Evolutionary conservation across 2,329 filamentous ascomycete genomes (phyloP), one percentile per base, ranked within the genome.

Genomic region (Botrytis porri): DNA sequence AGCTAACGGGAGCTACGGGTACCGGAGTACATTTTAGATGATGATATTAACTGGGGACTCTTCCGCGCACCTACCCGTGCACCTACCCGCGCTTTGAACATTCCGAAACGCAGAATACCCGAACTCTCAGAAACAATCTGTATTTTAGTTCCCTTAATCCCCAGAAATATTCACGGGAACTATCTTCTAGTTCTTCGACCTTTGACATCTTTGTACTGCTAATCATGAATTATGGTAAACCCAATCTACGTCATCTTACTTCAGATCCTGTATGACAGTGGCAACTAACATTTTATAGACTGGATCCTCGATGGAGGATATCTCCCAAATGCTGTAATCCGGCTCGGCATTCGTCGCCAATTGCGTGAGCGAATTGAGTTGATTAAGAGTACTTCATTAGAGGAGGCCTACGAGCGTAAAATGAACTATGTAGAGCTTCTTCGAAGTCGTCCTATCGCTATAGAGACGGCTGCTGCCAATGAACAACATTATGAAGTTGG

Each of bases 401-500:
- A 84, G 71, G 83, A 85, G 39, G 85, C 84, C 25, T 87, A 87
- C 74, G 84, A 85, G 73, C 85, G 84, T 73, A 93, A 92, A 80
- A 90, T 91, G 86, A 82, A 82, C 37, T 92, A 90, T 79, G 85
- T 93, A 18, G 83, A 87, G 69, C 81, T 85, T 5, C 83, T 92
- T n/a, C 85, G 88, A 32, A 84, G 82, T 25, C 84, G 86, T 51
- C 89, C 90, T 18, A 92, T 93, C 75, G 91, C 90, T n/a, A 86
- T 92, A 76, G 88, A 91, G 80, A 92, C 90, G 0, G 85, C 84
- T 5, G 83, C 85, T 3, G 90, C 91, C 35, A 92, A 93, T 80
- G 83, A 87, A 77, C 90, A 93, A 84, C 90, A 93, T 81, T 93
- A 93, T 79, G 90, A 93, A 82, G 90, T 93, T 59, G 89, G 88